Base-by-base conservation (phyloP, 2,329 filamentous ascomycete genomes). In the Phialophora tarda region DNA sequence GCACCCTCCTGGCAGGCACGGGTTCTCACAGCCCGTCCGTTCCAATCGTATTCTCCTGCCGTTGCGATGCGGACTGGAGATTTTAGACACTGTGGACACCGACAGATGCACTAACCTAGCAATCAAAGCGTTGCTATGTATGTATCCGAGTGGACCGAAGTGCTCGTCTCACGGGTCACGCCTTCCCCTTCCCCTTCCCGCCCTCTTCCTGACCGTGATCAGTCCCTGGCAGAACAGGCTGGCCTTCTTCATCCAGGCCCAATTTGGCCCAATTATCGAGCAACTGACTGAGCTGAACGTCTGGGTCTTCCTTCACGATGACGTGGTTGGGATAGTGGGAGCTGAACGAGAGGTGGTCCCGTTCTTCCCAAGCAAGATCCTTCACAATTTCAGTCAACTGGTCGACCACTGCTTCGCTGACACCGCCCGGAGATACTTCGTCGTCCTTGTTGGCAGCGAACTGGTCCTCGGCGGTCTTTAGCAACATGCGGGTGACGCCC, bases 321-420 rank as follows among this genome's bases (percentile, higher is more conserved):
- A 64, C 6, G 62, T 67, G 63, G 26, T 67, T 67, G 3, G 65
- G 65, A 32, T 67, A 67, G n/a, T 41, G 47, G 14, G 61, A 64
- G 30, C 65, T 67, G 51, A 67, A 67, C 1, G 48, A 30, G 11
- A 67, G 57, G 26, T 64, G 61, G 21, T 67, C 65, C 12, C 38
- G 60, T 26, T 44, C 44, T 32, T 48, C 50, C 65, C 65, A 67
- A 21, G 59, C 59, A n/a, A 66, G 30, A 30, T 66, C 64, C 41
- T 60, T 66, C 41, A 66, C 64, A 17, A 66, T 60, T 23, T 60
- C n/a, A 21, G 55, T 55, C 54, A 66, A 28, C 38, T 38, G 30
- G 23, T 66, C 55, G 23, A 63, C 41, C 24, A 66, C 44, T n/a
- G 30, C 34, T 12, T 61, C 24, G 38, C 26, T 50, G n/a, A 54